Base-by-base conservation (phyloP, 495 filamentous ascomycete genomes). In the Hyaloscypha finlandica region DNA sequence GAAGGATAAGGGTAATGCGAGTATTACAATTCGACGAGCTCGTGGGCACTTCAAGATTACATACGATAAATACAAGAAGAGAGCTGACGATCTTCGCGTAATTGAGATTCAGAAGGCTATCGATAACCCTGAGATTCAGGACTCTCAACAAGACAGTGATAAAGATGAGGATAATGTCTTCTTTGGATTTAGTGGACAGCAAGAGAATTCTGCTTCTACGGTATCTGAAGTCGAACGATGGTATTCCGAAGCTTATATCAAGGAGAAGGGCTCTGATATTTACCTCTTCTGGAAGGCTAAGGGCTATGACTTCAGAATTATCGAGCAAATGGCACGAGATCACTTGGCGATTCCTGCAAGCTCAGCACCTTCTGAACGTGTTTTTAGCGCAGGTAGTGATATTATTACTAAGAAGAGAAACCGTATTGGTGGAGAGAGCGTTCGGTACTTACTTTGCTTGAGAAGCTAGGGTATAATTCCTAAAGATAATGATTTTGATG, bases 391-490 rank as follows among this genome's bases (percentile, higher is more conserved):
- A 12, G 42, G 8, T 45, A 19, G 14, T 19, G 14, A 84, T 59
- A 63, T 84, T 81, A 58, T 81, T 71, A 33, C 20, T 4, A 56
- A 56, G 30, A 56, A 29, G 20, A 56, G 53, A 56, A 32, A 9
- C 2, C 2, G 53, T 22, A 29, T 56, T 4, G 4, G 5, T 6
- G 25, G 42, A 3, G 42, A 9, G 6, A 45, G 14, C 14, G 14
- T 45, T n/a, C 29, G 31, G 56, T 32, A 59, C n/a, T 35, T 33
- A 51, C 35, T 45, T 8, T 45, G 14, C 42, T 45, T 45, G 14
- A 45, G 42, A 45, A 45, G 14, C 14, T 45, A 19, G 42, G 42
- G 42, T 3, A 45, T 45, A 12, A 8, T 45, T 3, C 6, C 6
- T 8, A 45, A 45, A 12, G 42, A 8, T 8, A 19, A 45, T 19